A percentile compares a stretch with the other conserved stretches of the same genome.
phyloP scores from a whole-genome alignment of 495 filamentous ascomycete genomes.

The Parathielavia hyrcaniae region DNA sequence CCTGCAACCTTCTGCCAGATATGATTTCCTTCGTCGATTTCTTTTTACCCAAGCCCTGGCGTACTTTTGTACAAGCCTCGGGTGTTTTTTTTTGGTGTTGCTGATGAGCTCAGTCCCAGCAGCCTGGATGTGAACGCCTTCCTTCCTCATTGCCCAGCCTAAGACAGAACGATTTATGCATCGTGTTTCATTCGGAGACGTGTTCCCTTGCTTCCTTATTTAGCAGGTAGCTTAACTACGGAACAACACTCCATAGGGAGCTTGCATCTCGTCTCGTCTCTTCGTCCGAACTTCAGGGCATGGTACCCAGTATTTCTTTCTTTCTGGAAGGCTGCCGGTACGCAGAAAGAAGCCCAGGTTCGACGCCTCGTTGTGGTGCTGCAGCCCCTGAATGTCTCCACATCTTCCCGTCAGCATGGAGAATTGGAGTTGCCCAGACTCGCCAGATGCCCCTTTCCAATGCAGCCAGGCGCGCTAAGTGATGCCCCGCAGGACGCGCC shows the following conservation, averaged over 20 bases:
- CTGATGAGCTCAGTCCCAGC: background rate
- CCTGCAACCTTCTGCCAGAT: conserved; percentile 16
- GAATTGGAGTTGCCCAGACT: too few species aligned
- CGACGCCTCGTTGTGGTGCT: background rate
- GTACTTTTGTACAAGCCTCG: background rate
- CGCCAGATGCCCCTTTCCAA: conserved; percentile 16
- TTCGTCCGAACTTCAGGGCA: background rate
- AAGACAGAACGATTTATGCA: conserved; percentile 6
- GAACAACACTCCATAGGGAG: too few species aligned
- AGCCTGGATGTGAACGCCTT: background rate
- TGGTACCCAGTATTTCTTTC: too few species aligned
- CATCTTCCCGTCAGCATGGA: too few species aligned
- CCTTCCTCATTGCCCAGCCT: background rate
- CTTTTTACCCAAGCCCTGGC: background rate
- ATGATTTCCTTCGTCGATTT: conserved; percentile 12
- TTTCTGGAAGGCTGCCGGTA: too few species aligned
- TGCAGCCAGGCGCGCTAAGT: conserved; percentile 15
- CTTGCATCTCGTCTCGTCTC: background rate
- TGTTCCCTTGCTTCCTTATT: background rate
- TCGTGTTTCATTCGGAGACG: conserved; percentile 7
- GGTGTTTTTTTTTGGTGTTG: background rate
- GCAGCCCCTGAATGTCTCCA: background rate
- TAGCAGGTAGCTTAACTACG: background rate
- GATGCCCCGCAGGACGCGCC: background rate
- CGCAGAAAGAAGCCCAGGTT: background rate